phyloP scores from a whole-genome alignment of 1,284 basidiomycete species.

The Abortiporus biennis region DNA sequence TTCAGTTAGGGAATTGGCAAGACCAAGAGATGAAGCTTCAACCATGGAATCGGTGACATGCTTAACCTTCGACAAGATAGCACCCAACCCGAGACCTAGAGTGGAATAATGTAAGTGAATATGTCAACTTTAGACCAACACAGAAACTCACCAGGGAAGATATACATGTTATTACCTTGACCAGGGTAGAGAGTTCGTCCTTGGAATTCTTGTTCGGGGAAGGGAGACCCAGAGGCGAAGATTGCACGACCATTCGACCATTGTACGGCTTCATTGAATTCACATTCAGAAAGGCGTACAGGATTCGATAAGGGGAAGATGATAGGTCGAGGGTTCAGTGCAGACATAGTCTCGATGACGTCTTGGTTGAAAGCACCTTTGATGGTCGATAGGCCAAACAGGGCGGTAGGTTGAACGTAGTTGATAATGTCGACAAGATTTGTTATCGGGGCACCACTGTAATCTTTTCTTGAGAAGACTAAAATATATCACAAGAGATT shows the following conservation, averaged over 20 bases:
- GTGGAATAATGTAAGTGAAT: constrained; percentile 13
- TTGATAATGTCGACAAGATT: constrained; percentile 78
- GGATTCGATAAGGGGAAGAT: constrained; percentile 98
- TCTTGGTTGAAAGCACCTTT: constrained; percentile 76
- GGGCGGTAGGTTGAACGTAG: constrained; percentile 85
- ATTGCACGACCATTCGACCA: constrained; percentile 72
- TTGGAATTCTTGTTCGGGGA: constrained; percentile 59
- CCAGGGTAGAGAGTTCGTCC: constrained; percentile 71
- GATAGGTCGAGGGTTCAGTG: constrained; percentile 82
- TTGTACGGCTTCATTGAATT: constrained; percentile 80
- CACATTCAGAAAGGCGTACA: constrained; percentile 78
- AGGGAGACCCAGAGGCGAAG: constrained; percentile 91
- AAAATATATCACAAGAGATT: constrained; percentile 42
- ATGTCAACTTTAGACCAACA: constrained; percentile 11
- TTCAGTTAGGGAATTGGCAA: constrained; percentile 69
- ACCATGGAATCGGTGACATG: constrained; percentile 77
- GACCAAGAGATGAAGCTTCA: constrained; percentile 71
- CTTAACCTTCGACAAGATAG: constrained; percentile 63
- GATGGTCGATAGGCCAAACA: constrained; percentile 88
- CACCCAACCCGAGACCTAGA: constrained; percentile 73
- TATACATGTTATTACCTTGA: constrained; percentile 91
- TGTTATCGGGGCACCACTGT: constrained; percentile 69
- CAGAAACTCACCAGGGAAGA: constrained; percentile 51
- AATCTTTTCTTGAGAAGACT: constrained; percentile 83
- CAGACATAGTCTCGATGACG: constrained; percentile 81